Evolutionary conservation across 192 early-diverging fungal species (phyloP).

Genomic region (Pilaira anomala): DNA sequence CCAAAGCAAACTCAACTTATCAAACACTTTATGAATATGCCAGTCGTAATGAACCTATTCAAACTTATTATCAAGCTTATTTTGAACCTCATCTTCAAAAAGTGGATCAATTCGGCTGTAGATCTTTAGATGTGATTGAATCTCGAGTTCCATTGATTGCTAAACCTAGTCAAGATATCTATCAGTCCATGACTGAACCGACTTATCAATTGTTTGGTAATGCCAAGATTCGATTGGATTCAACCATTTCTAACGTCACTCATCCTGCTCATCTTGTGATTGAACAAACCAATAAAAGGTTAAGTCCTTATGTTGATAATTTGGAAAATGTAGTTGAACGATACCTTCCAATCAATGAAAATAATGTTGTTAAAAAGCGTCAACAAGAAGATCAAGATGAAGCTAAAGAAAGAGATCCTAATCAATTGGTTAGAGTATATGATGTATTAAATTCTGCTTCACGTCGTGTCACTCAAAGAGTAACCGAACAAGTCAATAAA

Average conservation of each 20-base stretch:
- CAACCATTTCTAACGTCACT: constrained; percentile 15
- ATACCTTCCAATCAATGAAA: constrained; percentile 27
- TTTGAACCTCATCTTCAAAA: constrained; percentile 58
- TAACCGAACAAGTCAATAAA: constrained; percentile 21
- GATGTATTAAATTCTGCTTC: constrained; percentile 22
- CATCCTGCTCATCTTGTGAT: constrained; percentile 51
- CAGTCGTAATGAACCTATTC: constrained; percentile 19
- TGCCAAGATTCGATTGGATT: constrained; percentile 25
- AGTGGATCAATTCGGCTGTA: constrained; percentile 59
- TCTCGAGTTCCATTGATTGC: constrained; percentile 58
- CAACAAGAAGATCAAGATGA: background rate
- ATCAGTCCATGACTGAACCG: constrained; percentile 25
- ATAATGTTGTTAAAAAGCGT: background rate
- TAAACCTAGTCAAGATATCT: constrained; percentile 60
- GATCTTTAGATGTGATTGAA: constrained; percentile 65
- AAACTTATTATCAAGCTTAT: constrained; percentile 32
- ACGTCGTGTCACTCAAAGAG: constrained; percentile 33
- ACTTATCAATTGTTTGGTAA: constrained; percentile 47
- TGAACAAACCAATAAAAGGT: constrained; percentile 27
- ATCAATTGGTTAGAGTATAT: constrained; percentile 34
- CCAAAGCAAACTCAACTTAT: constrained; percentile 24
- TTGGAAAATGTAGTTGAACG: constrained; percentile 43
- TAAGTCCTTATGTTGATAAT: constrained; percentile 48
- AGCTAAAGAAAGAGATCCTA: constrained; percentile 23
- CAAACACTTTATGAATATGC: constrained; percentile 20